phyloP scores from a whole-genome alignment of 345 rosid species.

The Eutrema japonicum region DNA sequence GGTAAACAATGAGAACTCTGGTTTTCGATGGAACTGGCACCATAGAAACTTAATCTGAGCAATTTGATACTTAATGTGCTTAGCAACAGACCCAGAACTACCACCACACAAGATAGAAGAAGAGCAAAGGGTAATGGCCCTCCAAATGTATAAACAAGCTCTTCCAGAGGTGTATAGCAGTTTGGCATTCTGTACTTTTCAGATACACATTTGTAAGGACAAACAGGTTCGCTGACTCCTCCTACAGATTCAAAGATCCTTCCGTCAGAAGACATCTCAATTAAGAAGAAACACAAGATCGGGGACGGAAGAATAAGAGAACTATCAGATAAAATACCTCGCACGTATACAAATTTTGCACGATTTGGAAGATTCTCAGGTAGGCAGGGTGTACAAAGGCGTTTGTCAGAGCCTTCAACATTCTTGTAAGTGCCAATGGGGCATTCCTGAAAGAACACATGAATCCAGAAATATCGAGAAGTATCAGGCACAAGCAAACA shows the following conservation, averaged over 20 bases:
- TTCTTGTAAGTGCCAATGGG: slow-evolving; percentile 93
- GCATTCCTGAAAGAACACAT: slow-evolving; percentile 69
- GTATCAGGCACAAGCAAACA: slow-evolving; percentile 23
- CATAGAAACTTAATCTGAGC: slow-evolving; percentile 64
- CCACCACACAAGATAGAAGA: slow-evolving; percentile 65
- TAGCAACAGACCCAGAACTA: slow-evolving; percentile 70
- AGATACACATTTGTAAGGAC: slow-evolving; percentile 91
- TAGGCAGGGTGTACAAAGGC: slow-evolving; percentile 84
- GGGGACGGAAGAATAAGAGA: slow-evolving; percentile 21
- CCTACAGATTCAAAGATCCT: slow-evolving; percentile 57
- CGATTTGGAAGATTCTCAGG: slow-evolving; percentile 80
- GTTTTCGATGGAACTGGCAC: slow-evolving; percentile 62
- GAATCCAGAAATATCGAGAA: slow-evolving; percentile 26
- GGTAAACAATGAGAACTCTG: slow-evolving; percentile 75
- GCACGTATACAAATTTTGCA: slow-evolving; percentile 74
- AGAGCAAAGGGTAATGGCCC: slow-evolving; percentile 89
- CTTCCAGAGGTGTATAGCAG: slow-evolving; percentile 96
- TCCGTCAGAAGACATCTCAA: slow-evolving; percentile 37
- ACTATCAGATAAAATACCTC: slow-evolving; percentile 58
- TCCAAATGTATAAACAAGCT: slow-evolving; percentile 87
- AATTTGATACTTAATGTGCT: slow-evolving; percentile 74
- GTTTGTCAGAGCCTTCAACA: slow-evolving; percentile 81
- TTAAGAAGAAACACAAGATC: slow-evolving; percentile 30
- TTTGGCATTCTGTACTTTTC: slow-evolving; percentile 95
- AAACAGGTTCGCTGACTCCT: slow-evolving; percentile 66